These are phyloP conservation scores for Neoascochyta sp. DNA, from an alignment of 2,329 filamentous ascomycete species.

Conservation along the genomic window DNA sequence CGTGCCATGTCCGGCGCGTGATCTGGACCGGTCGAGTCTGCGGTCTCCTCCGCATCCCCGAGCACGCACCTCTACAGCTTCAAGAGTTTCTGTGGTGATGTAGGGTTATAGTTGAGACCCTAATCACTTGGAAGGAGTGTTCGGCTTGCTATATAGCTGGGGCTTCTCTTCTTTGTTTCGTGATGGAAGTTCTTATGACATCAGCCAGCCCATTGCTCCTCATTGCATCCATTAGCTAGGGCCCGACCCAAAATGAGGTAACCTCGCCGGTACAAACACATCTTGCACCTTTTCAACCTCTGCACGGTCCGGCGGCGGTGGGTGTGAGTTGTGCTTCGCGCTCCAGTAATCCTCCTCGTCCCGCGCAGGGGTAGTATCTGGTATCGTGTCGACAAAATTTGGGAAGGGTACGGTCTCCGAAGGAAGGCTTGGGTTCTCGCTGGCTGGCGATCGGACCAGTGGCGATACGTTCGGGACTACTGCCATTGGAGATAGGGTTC, in stretches of 20 bases:
- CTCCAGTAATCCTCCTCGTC: conserved; percentile 8
- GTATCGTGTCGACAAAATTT: conserved; percentile 16
- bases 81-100: too few relatives aligned
- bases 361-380: neutral
- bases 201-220: neutral
- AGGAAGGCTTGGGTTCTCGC: conserved; percentile 8
- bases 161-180: too few relatives aligned
- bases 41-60: too few relatives aligned
- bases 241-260: conserved; percentile 30
- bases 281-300: conserved; percentile 5
- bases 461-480: conserved; percentile 13
- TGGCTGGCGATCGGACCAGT: conserved; percentile 14
- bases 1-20: too few relatives aligned
- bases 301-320: conserved; percentile 11
- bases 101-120: too few relatives aligned
- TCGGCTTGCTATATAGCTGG: too few relatives aligned
- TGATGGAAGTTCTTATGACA: neutral
- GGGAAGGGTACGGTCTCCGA: conserved; percentile 17
- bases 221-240: neutral
- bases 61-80: too few relatives aligned
- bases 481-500: conserved; percentile 8
- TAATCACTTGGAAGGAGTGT: too few relatives aligned
- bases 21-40: too few relatives aligned
- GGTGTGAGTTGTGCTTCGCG: too few relatives aligned
- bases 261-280: conserved; percentile 32